phyloP scores from a whole-genome alignment of 768 basidiomycete species.

The Cystofilobasidium ferigula region DNA sequence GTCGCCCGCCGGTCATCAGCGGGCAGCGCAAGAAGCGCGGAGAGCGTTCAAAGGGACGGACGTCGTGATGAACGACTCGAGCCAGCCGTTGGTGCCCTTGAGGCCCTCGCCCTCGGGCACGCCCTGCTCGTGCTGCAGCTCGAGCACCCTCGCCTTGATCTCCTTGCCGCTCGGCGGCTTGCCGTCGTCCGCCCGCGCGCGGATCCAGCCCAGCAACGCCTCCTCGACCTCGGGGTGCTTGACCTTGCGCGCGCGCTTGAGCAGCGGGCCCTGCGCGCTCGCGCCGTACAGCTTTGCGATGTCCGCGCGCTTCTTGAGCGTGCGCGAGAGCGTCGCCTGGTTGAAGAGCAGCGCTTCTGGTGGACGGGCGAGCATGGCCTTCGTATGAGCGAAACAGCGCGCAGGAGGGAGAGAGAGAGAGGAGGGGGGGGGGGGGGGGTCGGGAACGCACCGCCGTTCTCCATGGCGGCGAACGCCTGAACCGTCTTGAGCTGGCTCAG shows the following conservation, averaged over 20 bases:
- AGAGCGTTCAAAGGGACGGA: background rate
- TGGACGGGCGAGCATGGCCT: background rate
- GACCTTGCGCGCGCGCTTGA: slow-evolving; percentile 9
- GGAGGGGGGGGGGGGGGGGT: background rate
- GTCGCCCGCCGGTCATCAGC: background rate
- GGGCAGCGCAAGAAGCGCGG: background rate
- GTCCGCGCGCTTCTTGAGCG: background rate
- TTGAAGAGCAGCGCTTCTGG: background rate
- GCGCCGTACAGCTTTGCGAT: background rate
- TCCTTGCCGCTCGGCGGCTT: background rate
- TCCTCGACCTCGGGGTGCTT: slow-evolving; percentile 7
- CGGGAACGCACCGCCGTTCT: background rate
- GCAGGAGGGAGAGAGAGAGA: background rate
- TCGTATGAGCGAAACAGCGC: too few relatives aligned
- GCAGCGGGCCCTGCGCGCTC: background rate
- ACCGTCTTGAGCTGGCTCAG: slow-evolving; percentile 1
- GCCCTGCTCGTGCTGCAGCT: background rate
- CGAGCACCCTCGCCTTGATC: background rate
- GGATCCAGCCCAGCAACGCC: slow-evolving; percentile 6
- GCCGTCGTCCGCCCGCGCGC: background rate
- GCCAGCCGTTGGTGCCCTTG: slow-evolving; percentile 13
- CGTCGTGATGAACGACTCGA: slow-evolving; percentile 10
- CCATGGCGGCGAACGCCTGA: background rate
- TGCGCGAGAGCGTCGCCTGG: slow-evolving; percentile 9
- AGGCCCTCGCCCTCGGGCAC: slow-evolving; percentile 1